Conservation (phyloP, 495 filamentous ascomycete species). For the Hypoxylon lenormandii region DNA sequence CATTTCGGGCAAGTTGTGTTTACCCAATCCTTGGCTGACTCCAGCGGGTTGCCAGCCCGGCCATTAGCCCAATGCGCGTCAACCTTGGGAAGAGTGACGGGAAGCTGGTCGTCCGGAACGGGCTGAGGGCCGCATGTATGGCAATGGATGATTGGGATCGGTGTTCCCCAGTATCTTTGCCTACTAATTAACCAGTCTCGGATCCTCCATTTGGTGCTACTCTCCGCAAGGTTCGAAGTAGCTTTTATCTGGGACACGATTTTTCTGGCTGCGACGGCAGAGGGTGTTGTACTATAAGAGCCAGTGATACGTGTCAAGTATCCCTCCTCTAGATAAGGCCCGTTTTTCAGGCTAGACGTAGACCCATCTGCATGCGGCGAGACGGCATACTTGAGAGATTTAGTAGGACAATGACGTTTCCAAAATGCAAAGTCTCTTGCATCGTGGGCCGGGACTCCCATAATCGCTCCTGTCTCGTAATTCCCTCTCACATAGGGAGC, state of each 20-base stretch:
- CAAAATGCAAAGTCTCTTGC: slow-evolving; percentile 81
- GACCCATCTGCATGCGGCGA: slow-evolving; percentile 64
- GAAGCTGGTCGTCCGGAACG: slow-evolving; percentile 79
- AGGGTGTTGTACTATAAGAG: slow-evolving; percentile 68
- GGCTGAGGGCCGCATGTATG: slow-evolving; percentile 79
- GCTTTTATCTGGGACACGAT: slow-evolving; percentile 69
- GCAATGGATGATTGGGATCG: slow-evolving; percentile 91
- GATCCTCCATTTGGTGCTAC: slow-evolving; percentile 77
- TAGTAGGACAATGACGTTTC: slow-evolving; percentile 70
- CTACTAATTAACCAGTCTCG: slow-evolving; percentile 89
- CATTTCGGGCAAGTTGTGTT: slow-evolving; percentile 82
- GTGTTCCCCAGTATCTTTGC: slow-evolving; percentile 90
- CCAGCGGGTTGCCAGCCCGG: slow-evolving; percentile 80
- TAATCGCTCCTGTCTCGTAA: slow-evolving; percentile 89
- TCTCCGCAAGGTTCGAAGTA: slow-evolving; percentile 65
- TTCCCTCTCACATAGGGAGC: slow-evolving; percentile 88
- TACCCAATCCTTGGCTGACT: slow-evolving; percentile 76
- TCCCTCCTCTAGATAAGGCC: slow-evolving; percentile 71
- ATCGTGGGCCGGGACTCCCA: slow-evolving; percentile 92
- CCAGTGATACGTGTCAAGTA: slow-evolving; percentile 74
- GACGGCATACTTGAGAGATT: slow-evolving; percentile 66
- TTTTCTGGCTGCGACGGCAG: slow-evolving; percentile 70
- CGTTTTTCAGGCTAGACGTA: slow-evolving; percentile 54
- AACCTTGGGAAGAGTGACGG: slow-evolving; percentile 79
- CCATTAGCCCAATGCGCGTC: slow-evolving; percentile 74